A percentile compares a stretch with the other conserved stretches of the same genome.
These are phyloP conservation scores for Scopulariopsis brevicaulis DNA, from an alignment of 2,329 filamentous ascomycete species.

Conservation along the genomic window DNA sequence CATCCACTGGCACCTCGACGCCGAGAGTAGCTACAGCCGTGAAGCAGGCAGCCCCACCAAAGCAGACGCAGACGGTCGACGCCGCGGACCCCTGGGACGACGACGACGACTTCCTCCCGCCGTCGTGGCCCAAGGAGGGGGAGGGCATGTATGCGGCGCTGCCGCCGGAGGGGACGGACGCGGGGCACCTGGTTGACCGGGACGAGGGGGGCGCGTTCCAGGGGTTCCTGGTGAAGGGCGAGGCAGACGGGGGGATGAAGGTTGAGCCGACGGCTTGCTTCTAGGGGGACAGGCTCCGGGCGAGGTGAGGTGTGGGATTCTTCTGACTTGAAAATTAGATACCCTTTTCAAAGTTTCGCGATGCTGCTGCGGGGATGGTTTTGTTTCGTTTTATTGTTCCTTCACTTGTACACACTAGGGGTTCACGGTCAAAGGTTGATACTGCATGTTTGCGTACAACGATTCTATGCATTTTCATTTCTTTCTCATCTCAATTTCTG, in stretches of 20 bases:
- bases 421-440: not conserved
- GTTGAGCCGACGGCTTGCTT: slow-evolving; percentile 1
- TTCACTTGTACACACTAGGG: not conserved
- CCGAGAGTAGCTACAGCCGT: not conserved
- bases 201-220: slow-evolving; percentile 31
- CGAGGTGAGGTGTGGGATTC: not conserved
- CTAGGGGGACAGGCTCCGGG: not conserved
- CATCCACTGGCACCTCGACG: slow-evolving; percentile 5
- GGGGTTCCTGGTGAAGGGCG: slow-evolving; percentile 26
- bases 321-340: not conserved
- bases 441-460: no score
- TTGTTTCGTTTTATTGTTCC: slow-evolving; percentile 3
- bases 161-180: slow-evolving; percentile 23
- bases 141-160: slow-evolving; percentile 27
- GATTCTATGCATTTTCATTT: not conserved
- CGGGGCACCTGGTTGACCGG: slow-evolving; percentile 21
- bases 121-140: slow-evolving; percentile 26
- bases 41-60: slow-evolving; percentile 8
- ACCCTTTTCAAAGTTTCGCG: not conserved
- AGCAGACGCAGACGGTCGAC: slow-evolving; percentile 6
- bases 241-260: not conserved
- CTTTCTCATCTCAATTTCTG: not conserved
- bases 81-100: slow-evolving; percentile 16
- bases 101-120: slow-evolving; percentile 21
- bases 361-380: slow-evolving; percentile 4